Evolutionary conservation across 345 rosid genomes (phyloP).

Genomic region (Eucalyptus microcorys): DNA sequence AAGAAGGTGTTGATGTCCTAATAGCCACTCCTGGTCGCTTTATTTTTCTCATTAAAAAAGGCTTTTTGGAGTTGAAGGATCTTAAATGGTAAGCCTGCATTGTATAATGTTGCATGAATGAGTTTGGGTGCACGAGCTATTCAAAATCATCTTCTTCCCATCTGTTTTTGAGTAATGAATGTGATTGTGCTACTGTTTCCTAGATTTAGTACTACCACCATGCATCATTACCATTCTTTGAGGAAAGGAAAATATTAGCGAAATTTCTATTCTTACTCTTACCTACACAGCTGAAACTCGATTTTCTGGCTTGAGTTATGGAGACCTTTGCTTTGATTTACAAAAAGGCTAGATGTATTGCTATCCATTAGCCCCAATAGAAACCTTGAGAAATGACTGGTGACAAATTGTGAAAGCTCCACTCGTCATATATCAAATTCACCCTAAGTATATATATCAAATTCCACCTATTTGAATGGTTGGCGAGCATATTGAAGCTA

Average conservation of each 20-base stretch:
- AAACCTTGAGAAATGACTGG: background rate
- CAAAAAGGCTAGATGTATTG: background rate
- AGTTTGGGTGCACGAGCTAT: background rate
- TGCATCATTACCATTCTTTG: background rate
- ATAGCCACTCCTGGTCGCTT: constrained; percentile 95
- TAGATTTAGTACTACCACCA: background rate
- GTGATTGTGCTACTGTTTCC: background rate
- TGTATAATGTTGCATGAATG: background rate
- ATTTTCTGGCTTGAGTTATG: background rate
- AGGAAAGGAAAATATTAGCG: background rate
- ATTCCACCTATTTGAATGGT: no score
- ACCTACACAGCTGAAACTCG: background rate
- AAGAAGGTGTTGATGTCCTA: constrained; percentile 70
- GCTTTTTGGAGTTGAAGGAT: constrained; percentile 47
- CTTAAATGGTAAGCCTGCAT: constrained; percentile 45
- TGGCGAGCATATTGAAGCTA: no score
- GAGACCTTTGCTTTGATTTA: background rate
- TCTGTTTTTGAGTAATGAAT: background rate
- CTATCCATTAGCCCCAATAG: background rate
- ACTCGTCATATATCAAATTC: no score
- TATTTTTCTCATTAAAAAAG: constrained; percentile 63
- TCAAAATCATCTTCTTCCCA: background rate
- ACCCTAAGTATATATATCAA: no score
- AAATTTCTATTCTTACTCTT: background rate
- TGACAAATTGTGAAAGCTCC: background rate